Base-by-base conservation (phyloP, 495 filamentous ascomycete species). In the Cudoniella acicularis region DNA sequence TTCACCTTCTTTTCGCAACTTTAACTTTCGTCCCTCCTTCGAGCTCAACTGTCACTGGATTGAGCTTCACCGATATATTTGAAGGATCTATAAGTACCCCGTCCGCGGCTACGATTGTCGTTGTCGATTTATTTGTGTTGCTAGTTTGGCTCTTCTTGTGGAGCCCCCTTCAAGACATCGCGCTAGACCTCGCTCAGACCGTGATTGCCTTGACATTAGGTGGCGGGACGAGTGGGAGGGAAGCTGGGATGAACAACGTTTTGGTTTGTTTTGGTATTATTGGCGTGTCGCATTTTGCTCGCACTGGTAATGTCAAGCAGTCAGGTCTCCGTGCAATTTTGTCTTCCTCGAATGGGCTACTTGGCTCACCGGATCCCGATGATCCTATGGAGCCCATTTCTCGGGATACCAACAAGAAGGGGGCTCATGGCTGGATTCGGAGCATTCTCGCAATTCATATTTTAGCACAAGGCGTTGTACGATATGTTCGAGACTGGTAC, bases 191-290 rank as follows among this genome's bases (percentile, higher is more conserved):
- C n/a, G 91, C 94, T 41, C 92, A 98, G 71, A 91, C 92, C 42
- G 91, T 98, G 65, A 96, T 98, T 61, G 93, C 94, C 47, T 83
- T 96, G 46, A 94, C 92, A 1, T 77, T 98, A 18, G 94, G 94
- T 54, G 94, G 94, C 45, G 91, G 91, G 50, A 88, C 88, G 8
- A 87, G 83, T 51, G 90, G 88, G 60, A 89, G 85, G 59, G 84
- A 87, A 49, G 87, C 81, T 52, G 74, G 91, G 56, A 83, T 87
- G 23, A 85, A 83, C 67, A 88, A 85, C 68, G 85, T 87, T 59
- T 76, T 89, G 43, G 78, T 94, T 36, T 96, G 90, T 69, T 83
- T 94, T 60, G 81, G 83, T 56, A 88, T 96, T 68, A 89, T 98
- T 66, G 76, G 84, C 59, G 71, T 81, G 42, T 78, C 79, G 63